These are phyloP conservation scores for Cladophialophora bantiana DNA, from an alignment of 2,329 filamentous ascomycete species.

Conservation along the genomic window DNA sequence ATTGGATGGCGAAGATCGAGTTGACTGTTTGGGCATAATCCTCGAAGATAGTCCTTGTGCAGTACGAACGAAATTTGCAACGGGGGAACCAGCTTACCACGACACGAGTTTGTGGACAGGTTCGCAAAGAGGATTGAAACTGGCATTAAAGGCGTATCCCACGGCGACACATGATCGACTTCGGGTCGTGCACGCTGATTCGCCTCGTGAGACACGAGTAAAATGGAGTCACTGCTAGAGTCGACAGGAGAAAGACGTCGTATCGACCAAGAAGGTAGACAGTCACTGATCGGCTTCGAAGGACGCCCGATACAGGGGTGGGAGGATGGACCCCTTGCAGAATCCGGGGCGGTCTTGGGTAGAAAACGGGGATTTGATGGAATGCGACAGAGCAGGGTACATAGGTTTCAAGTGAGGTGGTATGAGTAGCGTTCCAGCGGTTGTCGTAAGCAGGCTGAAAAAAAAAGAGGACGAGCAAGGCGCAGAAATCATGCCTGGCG, in stretches of 20 bases:
- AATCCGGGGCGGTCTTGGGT: constrained; percentile 8
- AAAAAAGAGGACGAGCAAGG: constrained; percentile 11
- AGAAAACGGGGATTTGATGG: neutral
- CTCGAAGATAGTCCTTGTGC: neutral
- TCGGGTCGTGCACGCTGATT: neutral
- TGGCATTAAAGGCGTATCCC: neutral
- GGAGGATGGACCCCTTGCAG: constrained; percentile 9
- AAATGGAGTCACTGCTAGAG: neutral
- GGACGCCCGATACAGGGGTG: constrained; percentile 17
- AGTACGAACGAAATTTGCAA: neutral
- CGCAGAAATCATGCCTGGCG: constrained; percentile 20
- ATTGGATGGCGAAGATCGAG: neutral
- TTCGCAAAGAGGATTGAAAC: neutral
- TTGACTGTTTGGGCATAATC: constrained; percentile 2
- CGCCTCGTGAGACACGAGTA: neutral
- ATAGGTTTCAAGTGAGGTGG: constrained; percentile 15
- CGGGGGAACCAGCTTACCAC: neutral
- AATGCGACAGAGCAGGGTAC: constrained; percentile 7
- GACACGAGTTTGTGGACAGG: neutral
- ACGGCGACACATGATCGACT: neutral
- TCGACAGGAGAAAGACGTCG: neutral
- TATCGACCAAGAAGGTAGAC: neutral
- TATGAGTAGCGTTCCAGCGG: constrained; percentile 7
- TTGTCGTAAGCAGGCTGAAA: constrained; percentile 17
- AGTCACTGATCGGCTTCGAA: neutral